Evolutionary conservation across 176 grass and related monocot genomes (phyloP).

Genomic region (Paspalum vaginatum): DNA sequence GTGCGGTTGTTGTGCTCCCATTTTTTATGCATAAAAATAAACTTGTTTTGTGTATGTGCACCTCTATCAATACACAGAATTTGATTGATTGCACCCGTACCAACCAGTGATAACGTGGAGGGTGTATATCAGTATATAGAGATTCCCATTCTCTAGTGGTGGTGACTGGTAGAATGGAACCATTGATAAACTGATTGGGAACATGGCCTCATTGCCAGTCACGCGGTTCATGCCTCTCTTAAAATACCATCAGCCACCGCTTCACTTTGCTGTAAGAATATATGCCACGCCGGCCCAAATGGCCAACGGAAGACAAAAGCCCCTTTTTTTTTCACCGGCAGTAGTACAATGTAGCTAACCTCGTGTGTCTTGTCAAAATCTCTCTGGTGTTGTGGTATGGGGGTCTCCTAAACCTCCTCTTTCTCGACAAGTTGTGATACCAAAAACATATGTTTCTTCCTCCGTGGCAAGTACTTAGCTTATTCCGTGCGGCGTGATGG

Average conservation of each 20-base stretch:
- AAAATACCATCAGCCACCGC: neutral
- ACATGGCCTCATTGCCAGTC: neutral
- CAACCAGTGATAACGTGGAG: too few species aligned
- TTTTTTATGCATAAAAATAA: neutral
- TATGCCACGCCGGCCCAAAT: neutral
- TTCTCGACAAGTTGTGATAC: neutral
- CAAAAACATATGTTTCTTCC: neutral
- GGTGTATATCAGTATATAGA: too few species aligned
- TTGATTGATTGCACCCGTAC: neutral
- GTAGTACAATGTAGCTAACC: neutral
- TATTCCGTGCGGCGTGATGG: neutral
- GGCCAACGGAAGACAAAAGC: conserved; percentile 4
- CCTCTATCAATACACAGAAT: neutral
- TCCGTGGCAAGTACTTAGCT: neutral
- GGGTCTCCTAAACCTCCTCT: neutral
- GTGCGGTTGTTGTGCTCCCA: too few species aligned
- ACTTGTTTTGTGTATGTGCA: neutral
- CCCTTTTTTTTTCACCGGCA: neutral
- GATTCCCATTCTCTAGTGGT: too few species aligned
- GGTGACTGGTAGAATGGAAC: neutral
- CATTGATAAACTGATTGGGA: neutral
- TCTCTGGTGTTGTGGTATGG: neutral
- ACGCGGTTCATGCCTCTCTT: neutral
- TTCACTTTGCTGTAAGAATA: neutral
- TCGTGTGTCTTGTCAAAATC: conserved; percentile 6